These are phyloP conservation scores for Rauvolfia tetraphylla DNA, from an alignment of 257 asterid species.

Conservation along the genomic window DNA sequence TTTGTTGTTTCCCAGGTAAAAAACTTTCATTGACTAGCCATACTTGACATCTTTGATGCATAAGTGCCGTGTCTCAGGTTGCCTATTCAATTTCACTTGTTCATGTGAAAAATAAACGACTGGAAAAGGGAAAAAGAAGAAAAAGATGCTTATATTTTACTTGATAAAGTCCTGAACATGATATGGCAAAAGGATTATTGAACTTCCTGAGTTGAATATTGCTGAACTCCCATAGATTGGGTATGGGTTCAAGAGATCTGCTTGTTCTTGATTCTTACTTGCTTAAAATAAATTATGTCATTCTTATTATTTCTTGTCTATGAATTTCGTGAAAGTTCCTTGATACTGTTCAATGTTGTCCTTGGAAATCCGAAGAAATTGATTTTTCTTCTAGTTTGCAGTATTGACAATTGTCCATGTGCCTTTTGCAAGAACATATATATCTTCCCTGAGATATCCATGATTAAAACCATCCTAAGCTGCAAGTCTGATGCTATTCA, in stretches of 20 bases:
- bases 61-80: not conserved
- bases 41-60: not conserved
- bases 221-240: not conserved
- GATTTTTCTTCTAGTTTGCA: not conserved
- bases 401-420: not conserved
- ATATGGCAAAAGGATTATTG: not conserved
- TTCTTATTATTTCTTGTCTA: not conserved
- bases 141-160: not conserved
- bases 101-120: not conserved
- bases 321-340: not conserved
- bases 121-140: no score
- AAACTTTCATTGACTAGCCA: not conserved
- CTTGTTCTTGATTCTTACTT: not conserved
- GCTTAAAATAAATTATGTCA: not conserved
- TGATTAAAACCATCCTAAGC: slow-evolving; percentile 3
- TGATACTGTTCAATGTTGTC: not conserved
- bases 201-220: not conserved
- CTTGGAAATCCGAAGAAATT: not conserved
- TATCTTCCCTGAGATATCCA: not conserved
- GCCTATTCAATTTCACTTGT: not conserved
- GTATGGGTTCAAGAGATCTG: not conserved
- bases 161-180: not conserved
- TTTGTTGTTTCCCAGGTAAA: slow-evolving; percentile 96
- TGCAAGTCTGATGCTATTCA: slow-evolving; percentile 32
- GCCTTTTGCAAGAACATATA: not conserved